Base-by-base conservation (phyloP, 2,329 filamentous ascomycete genomes). In the Scytalidium lignicola region DNA sequence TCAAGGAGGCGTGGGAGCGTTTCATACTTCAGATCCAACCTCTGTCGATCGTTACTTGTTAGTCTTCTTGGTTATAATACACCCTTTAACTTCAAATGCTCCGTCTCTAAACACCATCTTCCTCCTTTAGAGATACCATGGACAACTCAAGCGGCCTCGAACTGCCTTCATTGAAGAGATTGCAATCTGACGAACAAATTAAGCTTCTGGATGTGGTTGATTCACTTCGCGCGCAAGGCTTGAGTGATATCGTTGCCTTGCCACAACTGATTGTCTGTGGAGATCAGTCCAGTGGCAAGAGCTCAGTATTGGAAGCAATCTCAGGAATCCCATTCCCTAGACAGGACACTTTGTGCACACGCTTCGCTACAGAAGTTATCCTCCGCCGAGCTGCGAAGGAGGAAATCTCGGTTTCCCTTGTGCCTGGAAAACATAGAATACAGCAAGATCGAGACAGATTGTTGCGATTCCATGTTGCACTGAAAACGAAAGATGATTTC, bases 181-280 rank as follows among this genome's bases (percentile, higher is more conserved):
- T 59, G 3, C 55, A 52, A 23, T 50, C 51, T 7, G 65, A 70
- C 48, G 78, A 82, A 59, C 77, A 81, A 65, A 70, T 73, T 18
- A 73, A 73, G 32, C 70, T 82, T 37, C 68, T 82, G 43, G 74
- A 83, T 54, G 71, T 79, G 47, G 72, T 81, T 47, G 76, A 79
- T 58, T 75, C 73, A 48, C 71, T 81, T 20, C 74, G 74, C 18
- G 49, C 48, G 19, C n/a, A 28, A 20, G 53, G 50, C 5, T 22
- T 57, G n/a, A 47, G 52, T 19, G 50, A 55, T 15, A 40, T 57
- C 20, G 44, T 49, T 10, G 47, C 47, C 59, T 68, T 75, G 58
- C 62, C 70, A 51, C 68, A 78, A 64, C 10, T 52, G 3, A 64
- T 68, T 10, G 67, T 69, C 19, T 60, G 63, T 15, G 68, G 70